phyloP scores from a whole-genome alignment of 2,329 filamentous ascomycete species.

The Aspergillus caelatus region DNA sequence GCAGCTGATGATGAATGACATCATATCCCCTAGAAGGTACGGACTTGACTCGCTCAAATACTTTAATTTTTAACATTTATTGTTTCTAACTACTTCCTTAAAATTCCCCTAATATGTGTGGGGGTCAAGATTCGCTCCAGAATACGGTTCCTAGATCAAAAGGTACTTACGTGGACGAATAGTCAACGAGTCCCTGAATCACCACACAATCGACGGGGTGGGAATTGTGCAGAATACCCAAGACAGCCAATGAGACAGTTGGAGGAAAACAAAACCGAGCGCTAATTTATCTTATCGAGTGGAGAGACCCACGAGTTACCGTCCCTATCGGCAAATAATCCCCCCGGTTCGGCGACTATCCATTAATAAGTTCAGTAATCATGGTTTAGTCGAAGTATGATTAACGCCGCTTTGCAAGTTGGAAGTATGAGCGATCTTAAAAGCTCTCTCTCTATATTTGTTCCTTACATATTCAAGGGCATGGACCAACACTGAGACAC shows the following conservation, averaged over 20 bases:
- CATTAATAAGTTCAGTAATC: conserved; percentile 7
- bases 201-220: background rate
- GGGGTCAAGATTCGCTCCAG: background rate
- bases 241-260: background rate
- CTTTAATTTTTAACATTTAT: background rate
- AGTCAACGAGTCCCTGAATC: background rate
- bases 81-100: background rate
- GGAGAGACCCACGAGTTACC: background rate
- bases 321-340: background rate
- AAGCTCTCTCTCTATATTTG: no score
- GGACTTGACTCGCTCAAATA: background rate
- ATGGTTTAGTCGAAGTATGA: background rate
- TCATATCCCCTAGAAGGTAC: background rate
- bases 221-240: no score
- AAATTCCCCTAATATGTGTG: background rate
- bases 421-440: no score
- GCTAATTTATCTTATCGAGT: background rate
- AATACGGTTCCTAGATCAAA: background rate
- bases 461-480: no score
- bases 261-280: background rate
- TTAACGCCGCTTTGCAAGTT: no score
- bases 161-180: background rate
- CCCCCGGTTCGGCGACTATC: background rate
- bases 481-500: no score
- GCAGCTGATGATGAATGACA: background rate